Evolutionary conservation across 345 rosid genomes (phyloP).

Genomic region (Citrus mangshanensis): DNA sequence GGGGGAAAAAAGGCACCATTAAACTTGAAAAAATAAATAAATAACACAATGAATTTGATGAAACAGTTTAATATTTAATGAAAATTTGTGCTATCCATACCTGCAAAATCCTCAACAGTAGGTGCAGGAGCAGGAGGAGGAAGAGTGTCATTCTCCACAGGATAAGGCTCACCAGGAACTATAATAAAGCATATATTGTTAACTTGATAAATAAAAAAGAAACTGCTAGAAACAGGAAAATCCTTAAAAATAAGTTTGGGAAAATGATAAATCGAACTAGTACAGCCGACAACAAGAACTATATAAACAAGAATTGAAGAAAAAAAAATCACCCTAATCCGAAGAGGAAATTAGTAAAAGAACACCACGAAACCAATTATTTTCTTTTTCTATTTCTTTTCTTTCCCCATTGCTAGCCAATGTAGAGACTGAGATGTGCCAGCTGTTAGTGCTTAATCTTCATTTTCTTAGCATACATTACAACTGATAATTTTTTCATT

Average conservation of each 20-base stretch:
- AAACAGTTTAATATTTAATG: background rate
- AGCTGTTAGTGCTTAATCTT: background rate
- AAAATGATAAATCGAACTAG: background rate
- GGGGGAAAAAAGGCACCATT: no score
- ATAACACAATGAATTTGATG: background rate
- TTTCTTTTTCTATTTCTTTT: background rate
- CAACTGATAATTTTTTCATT: background rate
- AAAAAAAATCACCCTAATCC: background rate
- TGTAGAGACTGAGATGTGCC: background rate
- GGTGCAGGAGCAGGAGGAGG: conserved; percentile 60
- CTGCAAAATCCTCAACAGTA: conserved; percentile 40
- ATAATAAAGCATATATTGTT: conserved; percentile 12
- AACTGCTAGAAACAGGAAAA: background rate
- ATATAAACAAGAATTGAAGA: background rate
- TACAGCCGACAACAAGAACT: background rate
- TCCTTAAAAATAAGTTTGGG: background rate
- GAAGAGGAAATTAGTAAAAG: background rate
- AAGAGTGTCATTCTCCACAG: conserved; percentile 33
- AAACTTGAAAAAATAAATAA: no score
- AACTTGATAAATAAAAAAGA: background rate
- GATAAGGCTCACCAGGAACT: conserved; percentile 93
- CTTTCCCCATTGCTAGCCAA: background rate
- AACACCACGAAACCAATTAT: background rate
- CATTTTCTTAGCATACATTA: background rate
- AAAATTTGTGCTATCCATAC: conserved; percentile 27